These are phyloP conservation scores for Baudoinia panamericana DNA, from an alignment of 495 filamentous ascomycete species.

Conservation along the genomic window DNA sequence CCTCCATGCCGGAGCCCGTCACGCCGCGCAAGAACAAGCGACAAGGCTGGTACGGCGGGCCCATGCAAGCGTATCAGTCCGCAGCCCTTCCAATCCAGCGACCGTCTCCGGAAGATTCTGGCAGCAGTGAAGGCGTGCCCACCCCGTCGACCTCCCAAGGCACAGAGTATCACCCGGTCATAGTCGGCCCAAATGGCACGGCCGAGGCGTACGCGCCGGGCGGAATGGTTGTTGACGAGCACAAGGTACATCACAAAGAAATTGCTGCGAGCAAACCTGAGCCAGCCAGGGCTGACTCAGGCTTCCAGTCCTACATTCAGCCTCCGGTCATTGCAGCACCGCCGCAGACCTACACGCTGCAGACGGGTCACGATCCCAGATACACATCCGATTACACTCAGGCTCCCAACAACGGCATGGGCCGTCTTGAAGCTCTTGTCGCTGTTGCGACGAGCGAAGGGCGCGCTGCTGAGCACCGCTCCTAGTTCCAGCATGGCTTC, in stretches of 20 bases:
- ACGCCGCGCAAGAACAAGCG: conserved; percentile 49
- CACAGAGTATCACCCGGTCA: conserved; percentile 50
- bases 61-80: conserved; percentile 25
- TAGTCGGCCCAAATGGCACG: conserved; percentile 50
- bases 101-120: conserved; percentile 58
- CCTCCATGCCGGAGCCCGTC: conserved; percentile 27
- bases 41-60: conserved; percentile 57
- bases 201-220: conserved; percentile 40
- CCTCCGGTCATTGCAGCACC: conserved; percentile 6
- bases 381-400: conserved; percentile 21
- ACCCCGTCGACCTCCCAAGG: conserved; percentile 47
- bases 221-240: conserved; percentile 25
- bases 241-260: conserved; percentile 33
- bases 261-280: conserved; percentile 30
- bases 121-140: conserved; percentile 55
- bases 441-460: conserved; percentile 81
- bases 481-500: not conserved
- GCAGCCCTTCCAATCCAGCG: conserved; percentile 33
- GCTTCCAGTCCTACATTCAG: not conserved
- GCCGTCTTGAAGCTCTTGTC: conserved; percentile 68
- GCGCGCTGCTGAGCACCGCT: conserved; percentile 31
- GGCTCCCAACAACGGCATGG: conserved; percentile 40
- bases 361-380: conserved; percentile 25
- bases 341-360: conserved; percentile 20
- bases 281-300: conserved; percentile 2